A percentile compares a stretch with the other conserved stretches of the same genome.
phyloP scores from a whole-genome alignment of 192 early-diverging fungal species.

The Gorgonomyces haynaldii region DNA sequence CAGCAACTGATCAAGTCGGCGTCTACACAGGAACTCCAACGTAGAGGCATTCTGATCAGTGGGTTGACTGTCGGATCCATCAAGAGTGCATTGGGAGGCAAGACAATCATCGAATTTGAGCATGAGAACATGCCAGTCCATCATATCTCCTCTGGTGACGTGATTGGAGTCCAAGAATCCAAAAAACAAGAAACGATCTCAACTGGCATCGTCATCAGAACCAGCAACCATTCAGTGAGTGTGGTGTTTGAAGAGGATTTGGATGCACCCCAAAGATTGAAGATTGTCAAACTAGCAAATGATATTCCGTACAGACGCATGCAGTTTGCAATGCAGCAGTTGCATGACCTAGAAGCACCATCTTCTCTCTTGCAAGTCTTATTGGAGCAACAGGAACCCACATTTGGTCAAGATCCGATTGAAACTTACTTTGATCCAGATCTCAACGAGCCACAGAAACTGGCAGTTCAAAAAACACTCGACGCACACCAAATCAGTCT shows the following conservation, averaged over 20 bases:
- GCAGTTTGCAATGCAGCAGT: conserved; percentile 28
- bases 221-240: conserved; percentile 17
- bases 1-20: too few relatives aligned
- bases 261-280: conserved; percentile 33
- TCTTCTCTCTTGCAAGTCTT: conserved; percentile 34
- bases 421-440: conserved; percentile 40
- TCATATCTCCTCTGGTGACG: conserved; percentile 53
- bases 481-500: conserved; percentile 54
- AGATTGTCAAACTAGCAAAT: conserved; percentile 47
- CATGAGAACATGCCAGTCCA: conserved; percentile 1
- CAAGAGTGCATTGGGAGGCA: conserved; percentile 57
- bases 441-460: conserved; percentile 59
- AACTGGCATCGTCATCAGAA: background rate
- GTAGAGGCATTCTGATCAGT: conserved; percentile 40
- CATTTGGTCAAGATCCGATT: conserved; percentile 8
- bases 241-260: conserved; percentile 6
- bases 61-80: conserved; percentile 43
- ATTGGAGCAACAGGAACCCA: conserved; percentile 26
- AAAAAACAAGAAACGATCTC: conserved; percentile 20
- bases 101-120: conserved; percentile 11
- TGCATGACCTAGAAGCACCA: background rate
- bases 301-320: conserved; percentile 29
- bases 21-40: too few relatives aligned
- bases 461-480: conserved; percentile 55
- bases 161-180: conserved; percentile 54